Percentiles rank a stretch among this genome's conserved stretches.
Conservation (phyloP, 768 basidiomycete species). For the Russula virescens region DNA sequence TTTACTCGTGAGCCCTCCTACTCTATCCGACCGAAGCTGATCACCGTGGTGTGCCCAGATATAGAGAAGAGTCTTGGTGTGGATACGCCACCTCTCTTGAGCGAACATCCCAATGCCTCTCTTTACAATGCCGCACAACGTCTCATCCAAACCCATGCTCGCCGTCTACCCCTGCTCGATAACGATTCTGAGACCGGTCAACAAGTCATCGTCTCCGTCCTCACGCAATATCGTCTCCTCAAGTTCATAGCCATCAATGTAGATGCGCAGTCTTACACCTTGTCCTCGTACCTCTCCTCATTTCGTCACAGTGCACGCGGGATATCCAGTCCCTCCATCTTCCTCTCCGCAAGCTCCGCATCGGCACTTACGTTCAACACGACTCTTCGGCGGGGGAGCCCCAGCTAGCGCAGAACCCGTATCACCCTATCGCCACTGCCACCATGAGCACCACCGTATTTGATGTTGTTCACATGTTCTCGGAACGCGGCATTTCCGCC, state of each 20-base stretch:
- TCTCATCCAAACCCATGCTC: conserved; percentile 92
- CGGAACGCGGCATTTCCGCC: conserved; percentile 89
- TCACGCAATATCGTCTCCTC: conserved; percentile 96
- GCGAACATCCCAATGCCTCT: conserved; percentile 81
- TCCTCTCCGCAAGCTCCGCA: conserved; percentile 78
- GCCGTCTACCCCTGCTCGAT: conserved; percentile 90
- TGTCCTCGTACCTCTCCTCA: neutral
- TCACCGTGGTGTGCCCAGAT: conserved; percentile 43
- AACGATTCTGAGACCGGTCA: conserved; percentile 90
- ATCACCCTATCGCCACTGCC: conserved; percentile 88
- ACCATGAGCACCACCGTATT: conserved; percentile 89
- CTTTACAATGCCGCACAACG: conserved; percentile 87
- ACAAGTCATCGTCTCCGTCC: conserved; percentile 90
- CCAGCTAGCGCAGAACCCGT: conserved; percentile 60
- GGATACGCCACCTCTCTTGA: conserved; percentile 82
- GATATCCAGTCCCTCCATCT: conserved; percentile 79
- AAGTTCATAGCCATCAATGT: conserved; percentile 99
- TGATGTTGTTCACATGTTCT: conserved; percentile 98
- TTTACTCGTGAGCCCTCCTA: conserved; percentile 9
- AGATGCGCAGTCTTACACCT: conserved; percentile 28
- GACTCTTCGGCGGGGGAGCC: conserved; percentile 43
- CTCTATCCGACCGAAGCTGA: neutral
- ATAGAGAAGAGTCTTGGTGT: conserved; percentile 93
- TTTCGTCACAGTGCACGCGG: conserved; percentile 61
- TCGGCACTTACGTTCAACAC: conserved; percentile 79